phyloP scores from a whole-genome alignment of 805 yeast genomes.

The Candida broadrunensis region DNA sequence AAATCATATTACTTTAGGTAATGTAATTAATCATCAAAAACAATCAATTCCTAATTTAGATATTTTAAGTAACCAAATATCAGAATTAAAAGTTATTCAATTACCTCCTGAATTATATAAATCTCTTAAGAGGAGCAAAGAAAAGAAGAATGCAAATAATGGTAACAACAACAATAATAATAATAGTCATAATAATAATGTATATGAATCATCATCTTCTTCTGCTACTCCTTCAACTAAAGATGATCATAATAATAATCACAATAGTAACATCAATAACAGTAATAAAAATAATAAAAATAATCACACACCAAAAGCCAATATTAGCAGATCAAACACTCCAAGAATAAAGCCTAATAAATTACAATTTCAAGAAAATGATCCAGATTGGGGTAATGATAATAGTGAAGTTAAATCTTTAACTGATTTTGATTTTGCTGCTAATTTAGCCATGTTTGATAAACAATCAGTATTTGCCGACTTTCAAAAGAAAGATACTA shows the following conservation, averaged over 20 bases:
- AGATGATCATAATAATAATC: not conserved
- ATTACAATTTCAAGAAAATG: constrained; percentile 9
- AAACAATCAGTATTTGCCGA: constrained; percentile 77
- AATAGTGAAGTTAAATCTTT: constrained; percentile 43
- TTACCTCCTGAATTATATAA: constrained; percentile 39
- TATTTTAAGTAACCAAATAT: constrained; percentile 36
- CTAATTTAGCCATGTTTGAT: constrained; percentile 78
- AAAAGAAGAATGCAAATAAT: constrained; percentile 11
- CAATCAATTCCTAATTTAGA: constrained; percentile 14
- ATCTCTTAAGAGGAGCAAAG: constrained; percentile 13
- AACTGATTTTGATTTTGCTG: constrained; percentile 81
- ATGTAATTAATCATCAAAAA: constrained; percentile 9
- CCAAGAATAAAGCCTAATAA: constrained; percentile 6
- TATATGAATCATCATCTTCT: not conserved
- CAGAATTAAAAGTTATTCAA: constrained; percentile 55
- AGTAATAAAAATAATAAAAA: constrained; percentile 26
- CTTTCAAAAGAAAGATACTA: constrained; percentile 60
- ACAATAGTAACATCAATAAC: not conserved
- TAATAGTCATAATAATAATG: not conserved
- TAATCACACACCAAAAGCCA: constrained; percentile 14
- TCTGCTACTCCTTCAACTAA: not conserved
- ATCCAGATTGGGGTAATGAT: constrained; percentile 47
- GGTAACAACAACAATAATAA: not conserved
- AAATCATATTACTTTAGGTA: constrained; percentile 21
- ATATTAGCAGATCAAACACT: constrained; percentile 5